phyloP scores from a whole-genome alignment of 768 basidiomycete species.

The Mycena vulgaris region DNA sequence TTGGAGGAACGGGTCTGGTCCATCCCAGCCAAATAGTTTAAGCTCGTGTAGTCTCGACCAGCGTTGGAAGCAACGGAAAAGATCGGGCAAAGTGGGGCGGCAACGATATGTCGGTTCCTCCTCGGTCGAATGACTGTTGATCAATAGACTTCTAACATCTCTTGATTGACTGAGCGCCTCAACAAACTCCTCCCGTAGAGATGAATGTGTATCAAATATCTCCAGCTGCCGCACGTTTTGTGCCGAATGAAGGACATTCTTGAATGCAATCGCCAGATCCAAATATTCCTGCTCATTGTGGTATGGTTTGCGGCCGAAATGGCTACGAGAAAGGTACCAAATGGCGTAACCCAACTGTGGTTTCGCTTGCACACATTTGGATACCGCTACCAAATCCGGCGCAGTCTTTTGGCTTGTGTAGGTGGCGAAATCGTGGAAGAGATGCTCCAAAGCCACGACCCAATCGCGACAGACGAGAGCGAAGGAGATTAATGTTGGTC shows the following conservation, averaged over 20 bases:
- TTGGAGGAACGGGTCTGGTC: conserved; percentile 20
- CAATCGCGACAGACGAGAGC: conserved; percentile 17
- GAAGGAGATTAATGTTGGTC: conserved; percentile 16
- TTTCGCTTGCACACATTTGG: conserved; percentile 16
- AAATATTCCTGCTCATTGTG: conserved; percentile 12
- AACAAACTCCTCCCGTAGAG: conserved; percentile 19
- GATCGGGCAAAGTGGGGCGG: conserved; percentile 15
- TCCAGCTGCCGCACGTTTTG: conserved; percentile 4
- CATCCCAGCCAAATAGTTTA: conserved; percentile 18
- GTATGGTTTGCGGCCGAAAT: conserved; percentile 1
- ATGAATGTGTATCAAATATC: conserved; percentile 17
- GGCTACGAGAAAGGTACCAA: conserved; percentile 21
- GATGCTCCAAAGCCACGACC: conserved; percentile 18
- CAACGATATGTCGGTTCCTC: conserved; percentile 11
- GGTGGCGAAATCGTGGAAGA: conserved; percentile 20
- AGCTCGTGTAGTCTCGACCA: conserved; percentile 9
- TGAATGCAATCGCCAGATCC: conserved; percentile 21
- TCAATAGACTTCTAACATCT: conserved; percentile 12
- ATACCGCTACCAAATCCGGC: conserved; percentile 11
- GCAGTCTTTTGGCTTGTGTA: conserved; percentile 17
- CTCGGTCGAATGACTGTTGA: not conserved
- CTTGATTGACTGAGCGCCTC: conserved; percentile 16
- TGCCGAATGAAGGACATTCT: conserved; percentile 20
- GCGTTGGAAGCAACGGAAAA: conserved; percentile 20
- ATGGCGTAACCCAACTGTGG: conserved; percentile 11